Evolutionary conservation across 1,139 yeast species (phyloP).

Genomic region (Zhuliangozyma blackwelliae): DNA sequence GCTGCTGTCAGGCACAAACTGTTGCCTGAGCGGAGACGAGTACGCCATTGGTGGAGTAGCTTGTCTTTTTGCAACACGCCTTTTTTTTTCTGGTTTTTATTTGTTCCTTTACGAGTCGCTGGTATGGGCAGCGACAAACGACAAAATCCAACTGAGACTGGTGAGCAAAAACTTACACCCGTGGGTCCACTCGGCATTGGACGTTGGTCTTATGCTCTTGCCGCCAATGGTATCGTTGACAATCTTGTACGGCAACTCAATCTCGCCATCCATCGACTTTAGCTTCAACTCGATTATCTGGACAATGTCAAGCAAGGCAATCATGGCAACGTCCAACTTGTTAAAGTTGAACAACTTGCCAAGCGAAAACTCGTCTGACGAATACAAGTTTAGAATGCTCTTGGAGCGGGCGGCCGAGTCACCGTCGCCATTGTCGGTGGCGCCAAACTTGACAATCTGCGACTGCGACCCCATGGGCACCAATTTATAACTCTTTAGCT

Average conservation of each 20-base stretch:
- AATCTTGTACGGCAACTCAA: constrained; percentile 66
- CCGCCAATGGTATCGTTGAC: constrained; percentile 71
- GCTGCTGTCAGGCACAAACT: neutral
- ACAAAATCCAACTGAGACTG: constrained; percentile 55
- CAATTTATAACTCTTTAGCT: constrained; percentile 56
- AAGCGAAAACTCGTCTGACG: constrained; percentile 63
- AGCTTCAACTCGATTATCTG: constrained; percentile 53
- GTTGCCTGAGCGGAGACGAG: constrained; percentile 6
- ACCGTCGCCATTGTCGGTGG: constrained; percentile 18
- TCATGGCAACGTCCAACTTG: constrained; percentile 72
- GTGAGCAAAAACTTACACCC: constrained; percentile 82
- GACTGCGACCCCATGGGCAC: constrained; percentile 87
- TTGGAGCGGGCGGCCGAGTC: constrained; percentile 10
- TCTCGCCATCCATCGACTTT: constrained; percentile 44
- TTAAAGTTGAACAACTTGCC: constrained; percentile 69
- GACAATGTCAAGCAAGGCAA: constrained; percentile 63
- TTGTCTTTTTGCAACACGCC: constrained; percentile 1
- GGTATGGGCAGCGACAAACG: constrained; percentile 37
- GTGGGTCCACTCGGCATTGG: constrained; percentile 83
- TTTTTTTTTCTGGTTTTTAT: neutral
- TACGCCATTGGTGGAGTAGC: constrained; percentile 2
- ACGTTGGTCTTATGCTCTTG: constrained; percentile 64
- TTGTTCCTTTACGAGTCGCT: neutral
- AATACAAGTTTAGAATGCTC: constrained; percentile 46
- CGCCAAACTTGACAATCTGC: constrained; percentile 54